Evolutionary conservation across 1,139 yeast species (phyloP), one percentile per base, ranked within the genome.

Genomic region (Wickerhamiella infanticola): DNA sequence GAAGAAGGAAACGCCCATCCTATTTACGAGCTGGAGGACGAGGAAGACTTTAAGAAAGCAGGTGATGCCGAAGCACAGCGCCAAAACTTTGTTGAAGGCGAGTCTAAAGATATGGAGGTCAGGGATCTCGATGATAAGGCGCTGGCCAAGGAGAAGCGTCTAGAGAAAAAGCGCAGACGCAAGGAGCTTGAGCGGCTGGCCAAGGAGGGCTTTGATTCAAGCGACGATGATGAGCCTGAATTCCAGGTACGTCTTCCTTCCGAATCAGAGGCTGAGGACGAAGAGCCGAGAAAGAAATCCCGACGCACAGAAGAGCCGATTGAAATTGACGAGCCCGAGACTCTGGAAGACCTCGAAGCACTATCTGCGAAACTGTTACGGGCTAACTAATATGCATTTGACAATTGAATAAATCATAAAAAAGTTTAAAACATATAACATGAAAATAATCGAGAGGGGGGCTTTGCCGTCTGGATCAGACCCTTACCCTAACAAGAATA

Each of bases 1-100:
- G 98, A 90, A 52, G 96, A 90, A 3, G 99, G 99, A 39, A 57
- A 71, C 6, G 79, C 97, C 0, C 97, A 88, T 63, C 83, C 94
- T 11, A 69, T 88, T 11, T 90, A 90, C 59, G 97, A 90, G 63
- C 70, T 90, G 50, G 90, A 85, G 60, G 85, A 81, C 53, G 96
- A 86, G 62, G 94, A 79, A 42, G 94, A 82, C 50, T 90, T 93
- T 73, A 73, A 64, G 52, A 75, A 74, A 52, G 75, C 72, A 29
- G 97, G 97, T 45, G 82, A 77, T 57, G 88, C 90, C 1, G 67
- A 66, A 44, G 64, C 61, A 3, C 94, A 84, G 63, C 83, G 82
- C 63, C 63, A 69, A 36, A 72, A 75, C 49, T 93, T 77, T 57
- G 74, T 90, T 42, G 62, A 55, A 11, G 73, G 74, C 53, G 97